These are phyloP conservation scores for Xylaria arbuscula DNA, from an alignment of 2,329 filamentous ascomycete species.

Conservation along the genomic window DNA sequence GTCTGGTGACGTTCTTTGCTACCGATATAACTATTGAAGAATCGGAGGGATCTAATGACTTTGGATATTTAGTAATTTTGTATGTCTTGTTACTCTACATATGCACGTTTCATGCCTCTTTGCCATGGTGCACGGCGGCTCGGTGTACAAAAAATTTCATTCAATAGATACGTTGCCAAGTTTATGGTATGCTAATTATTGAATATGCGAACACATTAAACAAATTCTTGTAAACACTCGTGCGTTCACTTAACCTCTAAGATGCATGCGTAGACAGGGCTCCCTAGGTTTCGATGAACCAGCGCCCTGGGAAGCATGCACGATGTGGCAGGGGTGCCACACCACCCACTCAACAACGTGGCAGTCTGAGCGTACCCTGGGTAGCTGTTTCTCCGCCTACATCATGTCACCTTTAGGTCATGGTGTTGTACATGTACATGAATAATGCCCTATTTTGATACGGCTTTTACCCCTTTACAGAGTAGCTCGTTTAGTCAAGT, in stretches of 20 bases:
- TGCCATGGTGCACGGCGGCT: not conserved
- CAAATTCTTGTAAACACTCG: not conserved
- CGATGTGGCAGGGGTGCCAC: not conserved
- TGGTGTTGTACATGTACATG: too few relatives aligned
- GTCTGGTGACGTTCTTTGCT: constrained; percentile 32
- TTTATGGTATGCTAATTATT: not conserved
- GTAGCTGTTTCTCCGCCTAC: too few relatives aligned
- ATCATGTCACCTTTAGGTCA: too few relatives aligned
- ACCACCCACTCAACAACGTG: not conserved
- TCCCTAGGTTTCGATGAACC: not conserved
- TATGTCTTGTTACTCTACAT: constrained; percentile 12
- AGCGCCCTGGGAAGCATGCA: not conserved
- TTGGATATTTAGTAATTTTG: not conserved
- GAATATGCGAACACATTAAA: not conserved
- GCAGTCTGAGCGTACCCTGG: not conserved
- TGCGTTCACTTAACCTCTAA: not conserved
- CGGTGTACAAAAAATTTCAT: too few relatives aligned
- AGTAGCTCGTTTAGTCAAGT: too few relatives aligned
- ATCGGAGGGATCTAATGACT: not conserved
- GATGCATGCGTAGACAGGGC: not conserved
- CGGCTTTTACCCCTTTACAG: too few relatives aligned
- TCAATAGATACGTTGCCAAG: not conserved
- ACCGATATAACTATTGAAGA: constrained; percentile 37
- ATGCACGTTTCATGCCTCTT: not conserved
- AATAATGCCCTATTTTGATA: too few relatives aligned